Evolutionary conservation across 176 grass and related monocot genomes (phyloP).

Genomic region (Thalia dealbata): DNA sequence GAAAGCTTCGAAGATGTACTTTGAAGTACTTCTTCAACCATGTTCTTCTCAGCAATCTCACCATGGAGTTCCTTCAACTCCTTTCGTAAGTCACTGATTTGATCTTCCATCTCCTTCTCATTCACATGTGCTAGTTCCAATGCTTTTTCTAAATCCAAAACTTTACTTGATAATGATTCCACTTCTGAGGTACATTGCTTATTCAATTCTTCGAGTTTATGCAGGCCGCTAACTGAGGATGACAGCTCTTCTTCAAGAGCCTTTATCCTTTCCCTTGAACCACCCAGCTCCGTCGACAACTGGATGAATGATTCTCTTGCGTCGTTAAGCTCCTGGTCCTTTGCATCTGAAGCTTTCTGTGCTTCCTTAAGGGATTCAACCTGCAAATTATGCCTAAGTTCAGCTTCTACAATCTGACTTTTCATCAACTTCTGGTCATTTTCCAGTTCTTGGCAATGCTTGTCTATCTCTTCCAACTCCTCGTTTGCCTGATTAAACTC

Average conservation of each 20-base stretch:
- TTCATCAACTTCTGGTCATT: slow-evolving; percentile 44
- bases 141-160: slow-evolving; percentile 63
- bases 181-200: slow-evolving; percentile 53
- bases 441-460: slow-evolving; percentile 64
- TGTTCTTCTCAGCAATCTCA: slow-evolving; percentile 39
- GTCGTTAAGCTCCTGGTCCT: slow-evolving; percentile 54
- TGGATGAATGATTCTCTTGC: slow-evolving; percentile 36
- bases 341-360: slow-evolving; percentile 49
- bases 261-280: slow-evolving; percentile 50
- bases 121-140: slow-evolving; percentile 43
- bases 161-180: slow-evolving; percentile 48
- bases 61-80: slow-evolving; percentile 52
- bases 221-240: slow-evolving; percentile 36
- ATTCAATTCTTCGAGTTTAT: slow-evolving; percentile 54
- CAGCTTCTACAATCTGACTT: slow-evolving; percentile 54
- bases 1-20: slow-evolving; percentile 48
- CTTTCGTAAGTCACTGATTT: slow-evolving; percentile 54
- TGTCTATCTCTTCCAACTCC: slow-evolving; percentile 39
- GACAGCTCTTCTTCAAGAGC: slow-evolving; percentile 47
- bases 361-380: slow-evolving; percentile 51
- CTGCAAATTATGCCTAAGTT: slow-evolving; percentile 55
- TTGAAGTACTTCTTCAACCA: slow-evolving; percentile 57
- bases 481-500: slow-evolving; percentile 20
- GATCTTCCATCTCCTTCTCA: slow-evolving; percentile 63
- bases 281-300: slow-evolving; percentile 44